Conservation (phyloP, 2,329 filamentous ascomycete species). For the Stagonosporopsis rhizophila region DNA sequence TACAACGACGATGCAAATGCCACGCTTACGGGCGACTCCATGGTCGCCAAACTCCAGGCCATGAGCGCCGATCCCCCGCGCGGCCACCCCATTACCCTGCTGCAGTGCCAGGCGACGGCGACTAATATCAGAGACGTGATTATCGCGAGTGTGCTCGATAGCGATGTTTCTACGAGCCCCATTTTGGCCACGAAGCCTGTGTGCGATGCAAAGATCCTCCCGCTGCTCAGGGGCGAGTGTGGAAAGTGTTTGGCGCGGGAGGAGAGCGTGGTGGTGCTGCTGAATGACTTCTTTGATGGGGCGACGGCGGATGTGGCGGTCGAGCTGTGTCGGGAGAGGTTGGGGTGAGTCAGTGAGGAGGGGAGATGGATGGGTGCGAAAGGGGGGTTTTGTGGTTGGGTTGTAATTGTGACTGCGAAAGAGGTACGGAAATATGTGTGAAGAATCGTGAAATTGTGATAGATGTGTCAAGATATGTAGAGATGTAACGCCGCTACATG, state of each 20-base stretch:
- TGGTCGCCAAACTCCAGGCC: constrained; percentile 33
- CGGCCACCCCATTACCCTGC: constrained; percentile 33
- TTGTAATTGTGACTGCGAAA: too few species aligned
- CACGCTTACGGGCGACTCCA: constrained; percentile 40
- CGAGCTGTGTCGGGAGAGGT: constrained; percentile 49
- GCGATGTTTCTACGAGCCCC: constrained; percentile 54
- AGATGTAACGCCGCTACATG: background rate
- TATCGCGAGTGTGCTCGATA: constrained; percentile 55
- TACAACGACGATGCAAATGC: constrained; percentile 46
- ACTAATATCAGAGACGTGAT: constrained; percentile 59
- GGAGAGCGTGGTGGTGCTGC: constrained; percentile 55
- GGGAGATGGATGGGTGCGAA: background rate
- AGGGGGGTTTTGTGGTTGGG: too few species aligned
- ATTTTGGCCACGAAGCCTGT: constrained; percentile 59
- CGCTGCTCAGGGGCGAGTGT: constrained; percentile 55
- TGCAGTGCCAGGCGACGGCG: constrained; percentile 61
- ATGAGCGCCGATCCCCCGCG: constrained; percentile 31
- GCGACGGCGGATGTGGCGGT: constrained; percentile 58
- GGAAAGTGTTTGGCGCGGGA: constrained; percentile 48
- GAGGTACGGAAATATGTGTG: background rate
- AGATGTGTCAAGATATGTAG: background rate
- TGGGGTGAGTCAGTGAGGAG: constrained; percentile 29
- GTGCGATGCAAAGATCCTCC: constrained; percentile 58
- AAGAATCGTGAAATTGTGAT: background rate
- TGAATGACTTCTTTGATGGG: constrained; percentile 62